Conservation (phyloP, 495 filamentous ascomycete species). For the Daldinia bambusicola region DNA sequence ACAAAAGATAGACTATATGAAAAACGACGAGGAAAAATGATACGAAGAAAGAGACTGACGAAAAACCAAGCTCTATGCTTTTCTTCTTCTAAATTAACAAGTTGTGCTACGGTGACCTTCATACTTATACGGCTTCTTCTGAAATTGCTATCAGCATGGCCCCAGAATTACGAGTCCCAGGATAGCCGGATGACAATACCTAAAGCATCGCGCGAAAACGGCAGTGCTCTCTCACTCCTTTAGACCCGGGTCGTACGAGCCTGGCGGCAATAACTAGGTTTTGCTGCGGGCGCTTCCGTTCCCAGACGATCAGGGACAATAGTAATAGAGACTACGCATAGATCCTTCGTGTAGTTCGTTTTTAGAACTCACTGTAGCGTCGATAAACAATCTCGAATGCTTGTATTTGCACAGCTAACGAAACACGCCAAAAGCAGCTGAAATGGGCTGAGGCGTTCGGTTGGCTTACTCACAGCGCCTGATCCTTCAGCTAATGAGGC, state of each 20-base stretch:
- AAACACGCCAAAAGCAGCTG: neutral
- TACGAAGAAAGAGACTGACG: constrained; percentile 9
- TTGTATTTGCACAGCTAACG: neutral
- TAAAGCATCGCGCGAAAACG: neutral
- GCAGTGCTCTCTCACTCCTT: neutral
- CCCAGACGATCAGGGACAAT: neutral
- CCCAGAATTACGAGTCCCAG: neutral
- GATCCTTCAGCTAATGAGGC: constrained; percentile 10
- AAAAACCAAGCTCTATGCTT: constrained; percentile 6
- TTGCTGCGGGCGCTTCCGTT: neutral
- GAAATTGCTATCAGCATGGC: neutral
- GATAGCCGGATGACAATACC: neutral
- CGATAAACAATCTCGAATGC: neutral
- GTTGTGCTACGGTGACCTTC: neutral
- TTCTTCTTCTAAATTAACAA: neutral
- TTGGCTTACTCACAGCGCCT: constrained; percentile 1
- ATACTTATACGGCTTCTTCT: constrained; percentile 6
- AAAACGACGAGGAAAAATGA: neutral
- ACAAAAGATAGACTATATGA: constrained; percentile 1
- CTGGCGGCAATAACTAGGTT: neutral
- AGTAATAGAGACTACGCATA: neutral
- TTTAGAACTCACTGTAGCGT: constrained; percentile 1
- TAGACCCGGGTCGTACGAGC: neutral
- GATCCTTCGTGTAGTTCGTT: constrained; percentile 5
- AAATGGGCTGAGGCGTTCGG: neutral